Conservation (phyloP, 1,139 yeast species). For the Geotrichum reessii region DNA sequence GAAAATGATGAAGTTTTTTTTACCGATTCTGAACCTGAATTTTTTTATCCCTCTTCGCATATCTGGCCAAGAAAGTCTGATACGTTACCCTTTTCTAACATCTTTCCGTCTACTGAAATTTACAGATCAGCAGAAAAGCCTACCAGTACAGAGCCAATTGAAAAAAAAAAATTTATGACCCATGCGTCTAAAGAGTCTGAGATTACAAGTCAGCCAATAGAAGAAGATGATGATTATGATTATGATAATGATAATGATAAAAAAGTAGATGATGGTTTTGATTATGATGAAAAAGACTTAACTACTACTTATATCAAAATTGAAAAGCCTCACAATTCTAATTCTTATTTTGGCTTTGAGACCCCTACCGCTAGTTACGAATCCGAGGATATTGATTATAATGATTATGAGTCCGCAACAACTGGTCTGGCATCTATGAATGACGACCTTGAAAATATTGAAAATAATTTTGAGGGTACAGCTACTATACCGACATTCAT, state of each 20-base stretch:
- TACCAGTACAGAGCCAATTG: background rate
- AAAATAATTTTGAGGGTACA: background rate
- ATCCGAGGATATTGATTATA: background rate
- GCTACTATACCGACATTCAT: background rate
- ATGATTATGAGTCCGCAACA: background rate
- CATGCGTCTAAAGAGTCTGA: background rate
- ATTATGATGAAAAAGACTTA: background rate
- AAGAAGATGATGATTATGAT: background rate
- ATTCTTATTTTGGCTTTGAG: background rate
- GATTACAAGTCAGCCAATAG: background rate
- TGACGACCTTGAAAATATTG: background rate
- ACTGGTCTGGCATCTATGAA: background rate
- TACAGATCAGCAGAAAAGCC: background rate
- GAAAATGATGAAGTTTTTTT: too few relatives aligned
- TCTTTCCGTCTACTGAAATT: background rate
- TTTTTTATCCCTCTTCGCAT: too few relatives aligned
- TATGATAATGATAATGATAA: background rate
- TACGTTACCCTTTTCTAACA: too few relatives aligned
- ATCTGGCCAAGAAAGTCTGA: too few relatives aligned
- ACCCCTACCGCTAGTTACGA: background rate
- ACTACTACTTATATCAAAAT: background rate
- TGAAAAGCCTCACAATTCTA: background rate
- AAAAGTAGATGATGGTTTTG: background rate
- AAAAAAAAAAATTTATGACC: background rate
- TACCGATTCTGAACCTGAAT: too few relatives aligned